Conservation (phyloP, 768 basidiomycete genomes). For the Amanita pallidorosea region DNA sequence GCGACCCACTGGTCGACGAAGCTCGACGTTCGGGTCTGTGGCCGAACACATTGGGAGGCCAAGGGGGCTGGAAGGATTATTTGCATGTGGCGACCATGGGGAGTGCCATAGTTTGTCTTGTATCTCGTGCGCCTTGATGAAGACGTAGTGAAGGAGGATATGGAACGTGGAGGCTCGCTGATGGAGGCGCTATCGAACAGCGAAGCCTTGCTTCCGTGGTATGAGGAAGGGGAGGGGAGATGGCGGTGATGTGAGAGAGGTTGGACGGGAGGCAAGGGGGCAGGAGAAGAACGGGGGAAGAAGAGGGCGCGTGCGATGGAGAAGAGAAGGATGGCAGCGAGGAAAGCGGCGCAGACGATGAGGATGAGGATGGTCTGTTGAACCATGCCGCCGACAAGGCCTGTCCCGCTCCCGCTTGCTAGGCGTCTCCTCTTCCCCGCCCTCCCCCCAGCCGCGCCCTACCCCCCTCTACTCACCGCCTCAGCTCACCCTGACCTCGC, state of each 20-base stretch:
- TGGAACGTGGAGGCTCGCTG: slow-evolving; percentile 9
- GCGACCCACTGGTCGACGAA: slow-evolving; percentile 27
- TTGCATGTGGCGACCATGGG: slow-evolving; percentile 53
- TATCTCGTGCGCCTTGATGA: slow-evolving; percentile 10
- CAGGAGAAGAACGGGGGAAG: slow-evolving; percentile 19
- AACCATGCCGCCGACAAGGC: slow-evolving; percentile 14
- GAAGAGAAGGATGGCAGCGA: slow-evolving; percentile 25
- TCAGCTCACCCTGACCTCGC: slow-evolving; percentile 42
- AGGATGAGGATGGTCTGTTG: slow-evolving; percentile 39
- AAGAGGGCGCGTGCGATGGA: slow-evolving; percentile 26
- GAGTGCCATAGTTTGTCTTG: slow-evolving; percentile 40
- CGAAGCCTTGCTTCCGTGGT: slow-evolving; percentile 22
- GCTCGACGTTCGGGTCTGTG: slow-evolving; percentile 13
- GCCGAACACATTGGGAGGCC: slow-evolving; percentile 18
- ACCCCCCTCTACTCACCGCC: slow-evolving; percentile 44
- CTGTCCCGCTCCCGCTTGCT: slow-evolving; percentile 28
- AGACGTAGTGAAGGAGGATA: slow-evolving; percentile 17
- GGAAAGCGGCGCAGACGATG: slow-evolving; percentile 33
- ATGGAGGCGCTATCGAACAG: slow-evolving; percentile 13
- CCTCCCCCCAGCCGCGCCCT: slow-evolving; percentile 24
- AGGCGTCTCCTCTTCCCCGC: slow-evolving; percentile 58
- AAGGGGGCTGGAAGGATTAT: slow-evolving; percentile 63
- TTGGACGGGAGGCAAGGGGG: slow-evolving; percentile 55
- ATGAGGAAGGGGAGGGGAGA: slow-evolving; percentile 11
- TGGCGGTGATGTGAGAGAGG: slow-evolving; percentile 51